Evolutionary conservation across 2,329 filamentous ascomycete species (phyloP).

Genomic region (Calonectria pauciramosa): DNA sequence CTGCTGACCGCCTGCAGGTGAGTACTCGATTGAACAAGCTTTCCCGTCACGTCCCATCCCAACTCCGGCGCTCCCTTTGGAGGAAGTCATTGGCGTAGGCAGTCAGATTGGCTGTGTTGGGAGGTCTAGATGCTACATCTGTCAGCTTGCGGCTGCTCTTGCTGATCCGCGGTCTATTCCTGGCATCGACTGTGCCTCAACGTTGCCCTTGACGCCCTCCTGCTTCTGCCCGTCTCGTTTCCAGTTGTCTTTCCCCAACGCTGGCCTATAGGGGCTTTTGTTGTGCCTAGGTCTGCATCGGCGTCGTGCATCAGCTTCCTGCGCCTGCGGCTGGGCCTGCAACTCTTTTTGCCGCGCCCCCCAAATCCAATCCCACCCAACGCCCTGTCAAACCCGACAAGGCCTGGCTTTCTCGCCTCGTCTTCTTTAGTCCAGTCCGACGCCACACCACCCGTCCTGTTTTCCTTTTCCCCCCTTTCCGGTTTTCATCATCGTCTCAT

Average conservation of each 20-base stretch:
- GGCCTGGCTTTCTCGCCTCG: conserved; percentile 39
- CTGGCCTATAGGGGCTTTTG: conserved; percentile 28
- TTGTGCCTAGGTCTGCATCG: conserved; percentile 19
- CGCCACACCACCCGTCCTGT: conserved; percentile 38
- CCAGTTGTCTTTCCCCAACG: conserved; percentile 12
- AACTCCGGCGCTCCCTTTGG: not conserved
- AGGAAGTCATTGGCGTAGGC: conserved; percentile 6
- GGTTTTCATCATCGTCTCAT: conserved; percentile 23
- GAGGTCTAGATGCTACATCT: conserved; percentile 19
- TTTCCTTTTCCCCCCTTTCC: conserved; percentile 27
- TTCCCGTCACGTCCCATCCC: not conserved
- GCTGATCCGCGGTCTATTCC: conserved; percentile 13
- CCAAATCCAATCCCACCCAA: conserved; percentile 38
- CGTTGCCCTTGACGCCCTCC: conserved; percentile 21
- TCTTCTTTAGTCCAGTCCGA: conserved; percentile 38
- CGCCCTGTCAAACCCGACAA: conserved; percentile 37
- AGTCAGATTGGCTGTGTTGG: conserved; percentile 13
- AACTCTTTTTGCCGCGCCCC: conserved; percentile 43
- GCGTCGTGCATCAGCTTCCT: conserved; percentile 32
- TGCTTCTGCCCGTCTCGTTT: conserved; percentile 23
- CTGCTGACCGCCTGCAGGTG: conserved; percentile 27
- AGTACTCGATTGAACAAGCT: conserved; percentile 21
- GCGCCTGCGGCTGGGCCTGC: conserved; percentile 38
- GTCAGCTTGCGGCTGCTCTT: conserved; percentile 14
- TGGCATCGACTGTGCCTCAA: conserved; percentile 20